Conservation (phyloP, 78 protist species). For the Creolimax fragrantissima region DNA sequence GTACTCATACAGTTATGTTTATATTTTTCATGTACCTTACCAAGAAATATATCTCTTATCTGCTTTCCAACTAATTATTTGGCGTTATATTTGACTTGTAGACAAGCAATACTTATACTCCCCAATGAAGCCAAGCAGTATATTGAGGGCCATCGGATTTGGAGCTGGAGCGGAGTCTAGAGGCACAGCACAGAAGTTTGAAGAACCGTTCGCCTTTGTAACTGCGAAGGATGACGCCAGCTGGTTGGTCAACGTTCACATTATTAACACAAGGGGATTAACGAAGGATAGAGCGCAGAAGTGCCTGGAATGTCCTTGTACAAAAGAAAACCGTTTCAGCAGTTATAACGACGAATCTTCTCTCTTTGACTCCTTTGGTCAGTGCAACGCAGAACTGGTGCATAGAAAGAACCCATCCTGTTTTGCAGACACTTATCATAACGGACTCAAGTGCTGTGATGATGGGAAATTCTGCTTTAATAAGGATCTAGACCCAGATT, state of each 20-base stretch:
- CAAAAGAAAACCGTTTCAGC: background rate
- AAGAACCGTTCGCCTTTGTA: background rate
- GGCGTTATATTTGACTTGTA: too few relatives aligned
- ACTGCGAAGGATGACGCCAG: background rate
- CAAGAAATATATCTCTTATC: too few relatives aligned
- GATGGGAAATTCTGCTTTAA: background rate
- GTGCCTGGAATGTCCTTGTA: conserved; percentile 19
- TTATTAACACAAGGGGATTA: background rate
- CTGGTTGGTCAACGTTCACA: conserved; percentile 22
- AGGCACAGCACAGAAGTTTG: background rate
- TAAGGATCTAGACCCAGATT: background rate
- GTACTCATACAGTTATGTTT: too few relatives aligned
- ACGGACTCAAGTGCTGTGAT: conserved; percentile 1
- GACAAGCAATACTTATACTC: too few relatives aligned
- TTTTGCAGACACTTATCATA: background rate
- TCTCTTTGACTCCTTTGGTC: background rate
- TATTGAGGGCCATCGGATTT: background rate
- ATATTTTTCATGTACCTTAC: too few relatives aligned
- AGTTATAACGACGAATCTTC: background rate
- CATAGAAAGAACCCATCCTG: too few relatives aligned
- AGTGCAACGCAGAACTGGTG: too few relatives aligned
- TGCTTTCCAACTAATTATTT: too few relatives aligned
- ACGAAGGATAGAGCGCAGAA: background rate
- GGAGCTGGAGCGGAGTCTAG: conserved; percentile 17
- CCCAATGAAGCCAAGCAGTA: conserved; percentile 3